These are phyloP conservation scores for Hemileccinum hortonii DNA, from an alignment of 1,284 basidiomycete genomes.

Conservation along the genomic window DNA sequence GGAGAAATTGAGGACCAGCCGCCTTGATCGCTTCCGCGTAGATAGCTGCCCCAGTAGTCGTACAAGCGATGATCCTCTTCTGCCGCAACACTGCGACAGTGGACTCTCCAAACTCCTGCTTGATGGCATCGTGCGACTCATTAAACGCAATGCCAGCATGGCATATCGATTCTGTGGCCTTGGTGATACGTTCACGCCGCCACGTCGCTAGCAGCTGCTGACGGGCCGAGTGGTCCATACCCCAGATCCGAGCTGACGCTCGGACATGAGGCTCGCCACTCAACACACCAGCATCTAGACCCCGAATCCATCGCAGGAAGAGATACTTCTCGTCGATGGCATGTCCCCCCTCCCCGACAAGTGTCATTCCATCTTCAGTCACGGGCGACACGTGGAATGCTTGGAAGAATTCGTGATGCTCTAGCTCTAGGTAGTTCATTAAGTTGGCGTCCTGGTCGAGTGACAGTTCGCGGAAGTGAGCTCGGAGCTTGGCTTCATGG, in stretches of 20 bases:
- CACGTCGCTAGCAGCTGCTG: slow-evolving; percentile 36
- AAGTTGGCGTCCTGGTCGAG: no score
- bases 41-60: slow-evolving; percentile 65
- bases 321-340: slow-evolving; percentile 41
- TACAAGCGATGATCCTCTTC: slow-evolving; percentile 63
- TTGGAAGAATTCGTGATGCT: slow-evolving; percentile 39
- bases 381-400: slow-evolving; percentile 48
- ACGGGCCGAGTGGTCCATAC: slow-evolving; percentile 38
- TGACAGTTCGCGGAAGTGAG: no score
- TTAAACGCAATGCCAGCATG: slow-evolving; percentile 43
- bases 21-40: slow-evolving; percentile 44
- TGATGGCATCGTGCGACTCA: slow-evolving; percentile 33
- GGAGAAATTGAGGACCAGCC: slow-evolving; percentile 46
- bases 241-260: slow-evolving; percentile 44
- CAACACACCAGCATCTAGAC: slow-evolving; percentile 45
- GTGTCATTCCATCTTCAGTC: slow-evolving; percentile 41
- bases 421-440: no score
- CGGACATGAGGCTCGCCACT: slow-evolving; percentile 28
- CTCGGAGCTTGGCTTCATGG: slow-evolving; percentile 28
- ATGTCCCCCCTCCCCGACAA: slow-evolving; percentile 42
- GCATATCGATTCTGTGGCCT: slow-evolving; percentile 35
- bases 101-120: slow-evolving; percentile 35
- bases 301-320: slow-evolving; percentile 44
- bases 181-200: slow-evolving; percentile 36
- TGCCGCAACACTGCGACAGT: slow-evolving; percentile 34